Percentiles rank a stretch among this genome's conserved stretches.
phyloP scores from a whole-genome alignment of 2,329 filamentous ascomycete species.

The Cordyceps farinosa region DNA sequence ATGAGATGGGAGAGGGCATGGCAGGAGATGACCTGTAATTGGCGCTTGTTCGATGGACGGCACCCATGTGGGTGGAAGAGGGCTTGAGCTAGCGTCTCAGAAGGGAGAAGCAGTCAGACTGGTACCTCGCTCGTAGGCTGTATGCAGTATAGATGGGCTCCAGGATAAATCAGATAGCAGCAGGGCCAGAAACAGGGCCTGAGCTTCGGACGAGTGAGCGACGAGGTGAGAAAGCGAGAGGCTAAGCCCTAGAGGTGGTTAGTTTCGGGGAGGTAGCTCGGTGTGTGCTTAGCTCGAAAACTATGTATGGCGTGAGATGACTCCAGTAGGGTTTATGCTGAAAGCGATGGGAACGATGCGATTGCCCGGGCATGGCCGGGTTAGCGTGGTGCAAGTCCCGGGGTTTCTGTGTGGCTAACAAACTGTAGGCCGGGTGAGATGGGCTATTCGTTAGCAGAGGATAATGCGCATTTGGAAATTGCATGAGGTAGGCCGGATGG shows the following conservation, averaged over 20 bases:
- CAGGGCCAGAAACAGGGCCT: neutral
- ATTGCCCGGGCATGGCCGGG: neutral
- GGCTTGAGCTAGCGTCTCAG: neutral
- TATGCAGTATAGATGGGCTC: neutral
- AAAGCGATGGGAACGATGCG: neutral
- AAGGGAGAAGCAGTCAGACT: neutral
- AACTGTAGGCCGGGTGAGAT: neutral
- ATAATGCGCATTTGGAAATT: neutral
- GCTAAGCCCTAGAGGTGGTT: neutral
- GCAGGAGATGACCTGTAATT: neutral
- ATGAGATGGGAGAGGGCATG: neutral
- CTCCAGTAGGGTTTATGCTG: neutral
- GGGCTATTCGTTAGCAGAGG: neutral
- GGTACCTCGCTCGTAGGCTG: neutral
- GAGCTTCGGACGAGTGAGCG: neutral
- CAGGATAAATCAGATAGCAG: neutral
- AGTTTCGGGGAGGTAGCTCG: neutral
- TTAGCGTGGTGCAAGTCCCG: neutral
- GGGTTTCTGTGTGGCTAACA: neutral
- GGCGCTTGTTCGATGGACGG: neutral
- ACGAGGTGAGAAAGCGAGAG: neutral
- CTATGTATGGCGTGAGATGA: neutral
- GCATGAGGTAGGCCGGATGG: neutral
- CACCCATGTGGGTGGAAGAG: neutral
- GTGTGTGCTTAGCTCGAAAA: neutral